Percentiles rank a stretch among this genome's conserved stretches.
phyloP scores from a whole-genome alignment of 2,329 filamentous ascomycete species.

The Trichoderma lentiforme region DNA sequence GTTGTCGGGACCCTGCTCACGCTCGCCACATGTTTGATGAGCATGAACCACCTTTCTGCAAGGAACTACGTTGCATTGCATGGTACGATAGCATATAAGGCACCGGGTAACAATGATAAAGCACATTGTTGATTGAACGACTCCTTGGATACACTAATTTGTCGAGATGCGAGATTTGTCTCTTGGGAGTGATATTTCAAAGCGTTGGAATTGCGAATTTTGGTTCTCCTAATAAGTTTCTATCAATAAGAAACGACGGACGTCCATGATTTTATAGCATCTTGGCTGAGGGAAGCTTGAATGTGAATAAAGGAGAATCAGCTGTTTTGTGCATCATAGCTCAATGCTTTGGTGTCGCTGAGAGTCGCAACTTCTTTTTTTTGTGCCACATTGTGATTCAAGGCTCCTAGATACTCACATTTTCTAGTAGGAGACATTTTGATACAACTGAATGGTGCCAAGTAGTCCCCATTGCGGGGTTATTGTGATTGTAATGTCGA shows the following conservation, averaged over 20 bases:
- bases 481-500: background rate
- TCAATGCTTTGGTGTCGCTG: background rate
- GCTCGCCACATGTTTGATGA: conserved; percentile 5
- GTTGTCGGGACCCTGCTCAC: background rate
- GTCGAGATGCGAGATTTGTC: background rate
- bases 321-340: conserved; percentile 5
- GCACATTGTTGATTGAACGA: background rate
- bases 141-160: background rate
- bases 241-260: background rate
- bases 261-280: background rate
- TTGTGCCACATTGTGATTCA: conserved; percentile 9
- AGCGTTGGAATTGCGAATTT: background rate
- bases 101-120: background rate
- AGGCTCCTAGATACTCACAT: background rate
- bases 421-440: background rate
- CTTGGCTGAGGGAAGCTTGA: background rate
- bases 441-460: background rate
- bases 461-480: background rate
- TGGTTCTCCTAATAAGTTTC: background rate
- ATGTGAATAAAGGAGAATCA: background rate
- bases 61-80: background rate
- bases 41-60: background rate
- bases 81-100: background rate
- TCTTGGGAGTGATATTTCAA: background rate
- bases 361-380: background rate